Conservation (phyloP, 225 moss, liverwort and hornwort species). For the Marchantia paleacea region DNA sequence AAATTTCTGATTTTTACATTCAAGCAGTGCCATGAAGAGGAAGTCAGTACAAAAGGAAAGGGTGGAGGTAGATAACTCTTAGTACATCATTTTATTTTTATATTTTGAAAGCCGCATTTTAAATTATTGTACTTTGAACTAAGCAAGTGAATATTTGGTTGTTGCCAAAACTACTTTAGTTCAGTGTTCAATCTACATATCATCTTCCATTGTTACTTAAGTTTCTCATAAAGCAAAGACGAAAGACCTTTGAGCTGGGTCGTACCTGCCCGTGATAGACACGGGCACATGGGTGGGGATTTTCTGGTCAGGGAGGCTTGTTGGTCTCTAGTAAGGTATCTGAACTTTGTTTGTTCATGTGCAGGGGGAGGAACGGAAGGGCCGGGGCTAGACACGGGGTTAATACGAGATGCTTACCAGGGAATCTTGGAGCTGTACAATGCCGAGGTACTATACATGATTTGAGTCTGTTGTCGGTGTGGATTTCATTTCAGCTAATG, state of each 20-base stretch:
- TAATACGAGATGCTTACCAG: slow-evolving; percentile 56
- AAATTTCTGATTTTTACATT: slow-evolving; percentile 68
- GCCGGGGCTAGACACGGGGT: slow-evolving; percentile 58
- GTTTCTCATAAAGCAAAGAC: too few relatives aligned
- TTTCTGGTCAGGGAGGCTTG: background rate
- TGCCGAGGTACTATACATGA: slow-evolving; percentile 52
- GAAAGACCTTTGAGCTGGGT: too few relatives aligned
- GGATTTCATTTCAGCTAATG: background rate
- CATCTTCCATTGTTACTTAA: too few relatives aligned
- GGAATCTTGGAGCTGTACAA: slow-evolving; percentile 64
- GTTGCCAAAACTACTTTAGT: too few relatives aligned
- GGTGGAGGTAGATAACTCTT: background rate
- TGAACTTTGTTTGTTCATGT: background rate
- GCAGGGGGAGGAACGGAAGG: slow-evolving; percentile 49
- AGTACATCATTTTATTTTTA: background rate
- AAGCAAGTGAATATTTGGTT: too few relatives aligned
- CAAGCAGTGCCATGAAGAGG: slow-evolving; percentile 39
- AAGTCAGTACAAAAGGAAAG: slow-evolving; percentile 16
- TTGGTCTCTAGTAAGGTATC: background rate
- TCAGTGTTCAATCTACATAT: too few relatives aligned
- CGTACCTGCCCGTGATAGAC: too few relatives aligned
- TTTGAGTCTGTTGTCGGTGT: background rate
- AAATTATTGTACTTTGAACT: too few relatives aligned
- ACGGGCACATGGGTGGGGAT: too few relatives aligned
- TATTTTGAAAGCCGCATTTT: too few relatives aligned